phyloP scores from a whole-genome alignment of 257 asterid genomes.

The Solanum bulbocastanum region DNA sequence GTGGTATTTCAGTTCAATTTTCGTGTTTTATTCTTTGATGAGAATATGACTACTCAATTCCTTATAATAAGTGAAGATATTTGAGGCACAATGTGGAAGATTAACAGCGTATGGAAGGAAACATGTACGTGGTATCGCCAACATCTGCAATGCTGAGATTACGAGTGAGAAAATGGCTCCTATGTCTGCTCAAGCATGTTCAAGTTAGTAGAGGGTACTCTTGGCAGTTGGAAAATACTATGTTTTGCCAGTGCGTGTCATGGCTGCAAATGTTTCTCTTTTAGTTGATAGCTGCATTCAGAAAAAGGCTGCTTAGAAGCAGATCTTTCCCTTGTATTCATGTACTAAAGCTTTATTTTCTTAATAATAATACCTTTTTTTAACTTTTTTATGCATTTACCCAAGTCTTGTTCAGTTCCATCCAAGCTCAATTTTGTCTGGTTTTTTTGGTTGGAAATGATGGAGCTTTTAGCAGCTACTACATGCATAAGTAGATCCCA shows the following conservation, averaged over 20 bases:
- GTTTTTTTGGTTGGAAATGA: neutral
- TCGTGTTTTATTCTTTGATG: neutral
- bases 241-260: neutral
- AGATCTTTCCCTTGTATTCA: neutral
- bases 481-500: neutral
- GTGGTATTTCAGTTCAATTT: neutral
- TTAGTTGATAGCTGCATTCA: neutral
- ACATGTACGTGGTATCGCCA: slow-evolving; percentile 79
- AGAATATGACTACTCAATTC: neutral
- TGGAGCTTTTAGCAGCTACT: neutral
- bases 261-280: neutral
- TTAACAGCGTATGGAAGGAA: slow-evolving; percentile 86
- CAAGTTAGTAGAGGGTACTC: neutral
- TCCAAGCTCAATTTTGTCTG: neutral
- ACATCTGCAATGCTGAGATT: slow-evolving; percentile 79
- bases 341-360: neutral
- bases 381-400: too few species aligned
- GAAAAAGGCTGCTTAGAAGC: neutral
- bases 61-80: slow-evolving; percentile 39
- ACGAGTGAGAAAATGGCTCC: slow-evolving; percentile 53
- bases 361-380: neutral
- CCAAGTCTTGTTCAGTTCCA: neutral
- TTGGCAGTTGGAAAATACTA: neutral
- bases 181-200: slow-evolving; percentile 72
- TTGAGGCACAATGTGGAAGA: slow-evolving; percentile 71